Percentiles rank a stretch among this genome's conserved stretches.
These are phyloP conservation scores for Wallemia hederae DNA, from an alignment of 1,284 basidiomycete genomes.

Conservation along the genomic window DNA sequence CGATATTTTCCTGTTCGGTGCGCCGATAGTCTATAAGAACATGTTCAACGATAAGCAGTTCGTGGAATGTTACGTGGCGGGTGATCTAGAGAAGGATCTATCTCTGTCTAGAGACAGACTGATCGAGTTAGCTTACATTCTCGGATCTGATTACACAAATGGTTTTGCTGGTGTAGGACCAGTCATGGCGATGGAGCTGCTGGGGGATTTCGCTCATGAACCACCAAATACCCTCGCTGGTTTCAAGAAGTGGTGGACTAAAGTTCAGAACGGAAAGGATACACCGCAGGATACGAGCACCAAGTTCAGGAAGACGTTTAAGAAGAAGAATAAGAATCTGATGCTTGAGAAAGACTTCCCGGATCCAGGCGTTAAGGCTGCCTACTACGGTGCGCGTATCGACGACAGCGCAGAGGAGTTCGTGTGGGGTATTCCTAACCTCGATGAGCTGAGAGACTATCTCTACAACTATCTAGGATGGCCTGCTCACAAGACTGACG, in stretches of 20 bases:
- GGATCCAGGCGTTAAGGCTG: constrained; percentile 63
- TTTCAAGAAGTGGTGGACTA: constrained; percentile 84
- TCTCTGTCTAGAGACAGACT: constrained; percentile 63
- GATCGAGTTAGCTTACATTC: constrained; percentile 62
- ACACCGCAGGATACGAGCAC: constrained; percentile 32
- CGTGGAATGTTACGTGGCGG: constrained; percentile 70
- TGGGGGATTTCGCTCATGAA: constrained; percentile 59
- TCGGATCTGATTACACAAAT: constrained; percentile 94
- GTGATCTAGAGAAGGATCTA: constrained; percentile 64
- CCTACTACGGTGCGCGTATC: constrained; percentile 68
- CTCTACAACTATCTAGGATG: constrained; percentile 40
- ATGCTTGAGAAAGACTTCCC: constrained; percentile 64
- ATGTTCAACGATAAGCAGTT: constrained; percentile 99
- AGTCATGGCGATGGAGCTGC: constrained; percentile 79
- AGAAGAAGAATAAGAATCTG: constrained; percentile 60
- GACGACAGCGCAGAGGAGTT: constrained; percentile 81
- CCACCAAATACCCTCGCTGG: background rate
- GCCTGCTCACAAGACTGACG: constrained; percentile 62
- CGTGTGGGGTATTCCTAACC: constrained; percentile 85
- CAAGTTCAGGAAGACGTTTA: constrained; percentile 56
- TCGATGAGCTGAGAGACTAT: constrained; percentile 58
- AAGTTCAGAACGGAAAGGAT: constrained; percentile 75
- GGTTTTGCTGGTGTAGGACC: constrained; percentile 83
- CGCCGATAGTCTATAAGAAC: constrained; percentile 76
- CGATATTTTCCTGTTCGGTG: constrained; percentile 94